Base-by-base conservation (phyloP, 2,329 filamentous ascomycete genomes). In the Sporothrix protearum region DNA sequence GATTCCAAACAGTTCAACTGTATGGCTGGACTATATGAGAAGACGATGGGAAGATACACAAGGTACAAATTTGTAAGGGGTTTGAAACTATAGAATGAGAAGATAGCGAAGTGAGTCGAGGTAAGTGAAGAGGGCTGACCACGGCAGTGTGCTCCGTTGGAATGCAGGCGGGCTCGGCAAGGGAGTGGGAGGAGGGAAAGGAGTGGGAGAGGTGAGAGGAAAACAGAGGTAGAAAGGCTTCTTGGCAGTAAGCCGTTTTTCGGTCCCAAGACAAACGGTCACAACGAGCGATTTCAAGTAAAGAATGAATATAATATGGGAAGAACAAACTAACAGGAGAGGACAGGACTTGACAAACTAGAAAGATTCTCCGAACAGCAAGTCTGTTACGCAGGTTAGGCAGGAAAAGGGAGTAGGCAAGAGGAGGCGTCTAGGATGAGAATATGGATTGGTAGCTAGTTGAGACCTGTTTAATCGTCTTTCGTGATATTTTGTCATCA, bases 401-500 rank as follows among this genome's bases (percentile, higher is more conserved):
- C 28, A 5, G n/a, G 53, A 8, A 5, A 57, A 30, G 53, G 53
- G 22, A 19, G 57, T 57, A 57, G 53, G 53, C 53, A 33, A 33
- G 53, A 57, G 53, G 53, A 57, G 53, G 53, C 53, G 53, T 57
- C n/a, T n/a, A n/a, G 28, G 14, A 57, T 7, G 19, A 1, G 47
- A 47, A 47, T 25, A 51, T 51, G 5, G 49, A 36, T 9, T 53
- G 14, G 3, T 22, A n/a, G 10, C 4, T 22, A 30, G 53, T 14
- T 39, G 33, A 61, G 42, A 16, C 22, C 57, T 22, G 57, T 30
- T 57, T 33, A 4, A 57, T 28, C 25, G 57, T 39, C 19, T 61
- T 63, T 63, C 19, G 33, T 61, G 57, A 63, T 63, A 42, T 25
- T 63, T 63, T 63, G 57, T 63, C 57, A 42, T 63, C 57, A 61